Base-by-base conservation (phyloP, 1,284 basidiomycete genomes). In the Hemileia vastatrix region DNA sequence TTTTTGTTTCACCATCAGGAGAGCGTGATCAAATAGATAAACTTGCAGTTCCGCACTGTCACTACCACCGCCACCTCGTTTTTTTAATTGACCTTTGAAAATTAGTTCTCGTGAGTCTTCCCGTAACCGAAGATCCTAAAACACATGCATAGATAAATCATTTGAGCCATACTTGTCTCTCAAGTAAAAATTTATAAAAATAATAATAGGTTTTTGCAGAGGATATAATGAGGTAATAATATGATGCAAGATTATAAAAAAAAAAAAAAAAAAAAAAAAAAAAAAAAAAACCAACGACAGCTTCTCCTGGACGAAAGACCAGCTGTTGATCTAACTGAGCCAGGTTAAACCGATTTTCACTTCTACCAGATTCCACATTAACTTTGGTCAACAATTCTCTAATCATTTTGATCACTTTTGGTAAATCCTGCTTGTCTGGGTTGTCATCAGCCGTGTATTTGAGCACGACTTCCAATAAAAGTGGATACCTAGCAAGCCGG, bases 11-110 rank as follows among this genome's bases (percentile, higher is more conserved):
- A 90, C 92, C 82, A 98, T 90, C 50, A 99, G 79, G 57, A 99
- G 78, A 0, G 93, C 93, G 77, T 99, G 94, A 76, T 98, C 95
- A 72, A 99, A 96, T 68, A 98, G 78, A 80, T 95, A 96, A 3
- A 95, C 87, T 70, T 91, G 84, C 59, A 97, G 80, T 75, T 98
- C 94, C 5, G 91, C 86, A 67, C 80, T 86, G 71, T 90, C 88
- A 69, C 85, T 84, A 69, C 86, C 81, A 4, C 80, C 79, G 1
- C 81, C 85, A 54, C 93, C 92, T 4, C 93, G 84, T 73, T 91
- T 89, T 77, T 91, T 96, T 70, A 98, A 80, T 33, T 86, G 80
- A n/a, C 92, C 92, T 77, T 93, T 97, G 79, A 90, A 91, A 36
- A 98, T 83, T 67, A 98, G 82, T 78, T 97, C 88, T 19, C 95